Base-by-base conservation (phyloP, 441 rosid genomes). In the Manihot esculenta region DNA sequence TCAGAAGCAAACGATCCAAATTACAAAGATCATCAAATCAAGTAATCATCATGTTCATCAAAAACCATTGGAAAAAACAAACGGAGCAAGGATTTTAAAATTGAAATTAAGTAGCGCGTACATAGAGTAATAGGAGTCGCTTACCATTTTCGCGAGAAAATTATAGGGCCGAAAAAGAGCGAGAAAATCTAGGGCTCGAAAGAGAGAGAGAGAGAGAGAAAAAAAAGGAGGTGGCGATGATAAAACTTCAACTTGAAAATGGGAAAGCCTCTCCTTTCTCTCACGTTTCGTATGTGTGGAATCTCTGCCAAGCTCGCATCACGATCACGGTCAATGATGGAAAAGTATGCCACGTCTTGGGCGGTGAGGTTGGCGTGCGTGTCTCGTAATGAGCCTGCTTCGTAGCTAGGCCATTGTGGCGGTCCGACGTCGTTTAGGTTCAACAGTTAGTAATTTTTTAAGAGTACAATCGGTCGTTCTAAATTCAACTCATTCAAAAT, bases 101-200 rank as follows among this genome's bases (percentile, higher is more conserved):
- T 42, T 35, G 17, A 20, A 48, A 30, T 6, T 13, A 15, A 10
- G 3, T 13, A 62, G 41, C 0, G 41, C 0, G 7, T 35, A 35
- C 5, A 35, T 0, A 35, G 7, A 1, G 1, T 30, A 1, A 30
- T 3, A 21, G 26, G 35, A 51, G 72, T 20, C 18, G 53, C 80
- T 76, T 75, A 81, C 86, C 86, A 83, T 81, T 79, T 74, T 70
- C n/a, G 30, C 70, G 55, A 54, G 72, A 71, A 62, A 78, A 66
- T 41, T 30, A 59, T 56, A 61, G 64, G 49, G 77, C 58, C 17
- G 72, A 68, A 54, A 76, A 48, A 75, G 35, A 27, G 73, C 59
- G 81, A 81, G 80, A 79, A 73, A 81, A 79, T 79, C 72, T 81
- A 79, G 83, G 77, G 74, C 80, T 72, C 41, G 10, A n/a, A n/a